A percentile compares a stretch with the other conserved stretches of the same genome.
Evolutionary conservation across 2,329 filamentous ascomycete genomes (phyloP).

Genomic region (Cercospora nicotianae): DNA sequence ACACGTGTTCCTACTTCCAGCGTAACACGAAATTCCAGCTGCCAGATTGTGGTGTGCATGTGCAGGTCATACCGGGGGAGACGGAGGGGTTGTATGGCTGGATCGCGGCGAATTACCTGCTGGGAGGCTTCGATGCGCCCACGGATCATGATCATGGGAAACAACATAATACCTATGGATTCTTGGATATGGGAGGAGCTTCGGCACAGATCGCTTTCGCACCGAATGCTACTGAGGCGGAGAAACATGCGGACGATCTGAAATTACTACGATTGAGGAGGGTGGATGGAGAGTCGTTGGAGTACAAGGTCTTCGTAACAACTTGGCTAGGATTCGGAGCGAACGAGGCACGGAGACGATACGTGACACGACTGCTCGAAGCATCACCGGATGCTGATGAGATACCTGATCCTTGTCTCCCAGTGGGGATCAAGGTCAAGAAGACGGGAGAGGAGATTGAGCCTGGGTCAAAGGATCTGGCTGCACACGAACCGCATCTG

Average conservation of each 20-base stretch:
- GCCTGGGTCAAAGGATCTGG: constrained; percentile 45
- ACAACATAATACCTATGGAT: constrained; percentile 90
- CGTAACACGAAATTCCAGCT: constrained; percentile 76
- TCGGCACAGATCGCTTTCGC: constrained; percentile 98
- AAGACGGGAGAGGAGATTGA: constrained; percentile 64
- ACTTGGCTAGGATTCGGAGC: constrained; percentile 98
- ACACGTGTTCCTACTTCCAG: constrained; percentile 80
- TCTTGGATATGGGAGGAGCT: constrained; percentile 96
- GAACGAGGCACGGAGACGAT: constrained; percentile 83
- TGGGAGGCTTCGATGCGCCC: constrained; percentile 84
- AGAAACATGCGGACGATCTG: constrained; percentile 85
- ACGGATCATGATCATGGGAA: constrained; percentile 77
- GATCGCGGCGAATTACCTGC: constrained; percentile 93
- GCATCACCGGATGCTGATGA: constrained; percentile 68
- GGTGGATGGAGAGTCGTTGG: constrained; percentile 71
- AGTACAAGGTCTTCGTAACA: constrained; percentile 90
- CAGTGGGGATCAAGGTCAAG: constrained; percentile 71
- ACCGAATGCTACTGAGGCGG: constrained; percentile 85
- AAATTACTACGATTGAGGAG: constrained; percentile 83
- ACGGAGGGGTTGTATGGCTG: constrained; percentile 96
- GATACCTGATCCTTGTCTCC: constrained; percentile 87
- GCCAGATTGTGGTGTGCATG: constrained; percentile 84
- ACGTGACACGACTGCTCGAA: constrained; percentile 73
- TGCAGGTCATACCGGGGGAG: constrained; percentile 93
- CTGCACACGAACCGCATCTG: constrained; percentile 55